phyloP scores from a whole-genome alignment of 768 basidiomycete genomes.

The Kwoniella sp. region DNA sequence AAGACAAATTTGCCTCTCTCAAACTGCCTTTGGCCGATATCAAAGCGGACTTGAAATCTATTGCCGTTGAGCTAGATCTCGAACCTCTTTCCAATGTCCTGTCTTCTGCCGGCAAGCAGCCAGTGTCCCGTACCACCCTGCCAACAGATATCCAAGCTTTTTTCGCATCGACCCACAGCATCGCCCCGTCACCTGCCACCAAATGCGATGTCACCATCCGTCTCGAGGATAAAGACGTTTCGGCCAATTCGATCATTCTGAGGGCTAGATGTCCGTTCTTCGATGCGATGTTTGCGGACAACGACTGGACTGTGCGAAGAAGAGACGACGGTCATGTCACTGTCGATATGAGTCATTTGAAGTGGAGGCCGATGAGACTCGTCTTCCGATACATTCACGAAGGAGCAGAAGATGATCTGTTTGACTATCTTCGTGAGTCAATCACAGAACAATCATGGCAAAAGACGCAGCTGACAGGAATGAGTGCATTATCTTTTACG shows the following conservation, averaged over 20 bases:
- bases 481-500: background rate
- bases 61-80: conserved; percentile 68
- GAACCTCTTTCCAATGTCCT: conserved; percentile 63
- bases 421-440: conserved; percentile 69
- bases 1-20: conserved; percentile 54
- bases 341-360: conserved; percentile 73
- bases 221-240: conserved; percentile 68
- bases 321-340: conserved; percentile 63
- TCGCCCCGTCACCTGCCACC: background rate
- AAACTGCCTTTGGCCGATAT: conserved; percentile 59
- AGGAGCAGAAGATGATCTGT: conserved; percentile 69
- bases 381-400: conserved; percentile 78
- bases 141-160: conserved; percentile 62
- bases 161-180: conserved; percentile 56
- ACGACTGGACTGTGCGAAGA: conserved; percentile 76
- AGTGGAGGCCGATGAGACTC: conserved; percentile 72
- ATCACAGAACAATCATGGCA: background rate
- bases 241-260: conserved; percentile 73
- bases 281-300: conserved; percentile 75
- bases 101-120: conserved; percentile 66
- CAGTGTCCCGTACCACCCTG: conserved; percentile 61
- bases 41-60: conserved; percentile 65
- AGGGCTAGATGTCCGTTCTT: conserved; percentile 83
- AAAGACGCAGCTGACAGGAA: conserved; percentile 5
- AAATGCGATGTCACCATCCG: conserved; percentile 67